These are phyloP conservation scores for Alternaria rosae DNA, from an alignment of 2,329 filamentous ascomycete genomes.

Conservation along the genomic window DNA sequence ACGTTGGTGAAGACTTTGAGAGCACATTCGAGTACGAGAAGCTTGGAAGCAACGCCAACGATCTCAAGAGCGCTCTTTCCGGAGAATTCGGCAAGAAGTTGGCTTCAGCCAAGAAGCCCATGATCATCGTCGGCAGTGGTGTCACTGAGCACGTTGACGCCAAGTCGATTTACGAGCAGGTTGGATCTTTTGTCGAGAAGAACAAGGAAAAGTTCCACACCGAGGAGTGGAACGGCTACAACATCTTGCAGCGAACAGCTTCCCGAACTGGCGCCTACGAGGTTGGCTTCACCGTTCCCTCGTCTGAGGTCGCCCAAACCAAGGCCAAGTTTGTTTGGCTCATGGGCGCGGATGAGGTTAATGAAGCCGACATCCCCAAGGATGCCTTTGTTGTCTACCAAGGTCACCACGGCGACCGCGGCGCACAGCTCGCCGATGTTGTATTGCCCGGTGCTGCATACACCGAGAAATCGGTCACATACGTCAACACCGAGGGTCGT, in stretches of 20 bases:
- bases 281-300: slow-evolving; percentile 91
- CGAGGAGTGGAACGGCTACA: slow-evolving; percentile 95
- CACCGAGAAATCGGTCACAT: slow-evolving; percentile 95
- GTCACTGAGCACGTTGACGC: slow-evolving; percentile 90
- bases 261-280: slow-evolving; percentile 94
- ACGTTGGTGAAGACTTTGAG: slow-evolving; percentile 89
- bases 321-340: slow-evolving; percentile 97
- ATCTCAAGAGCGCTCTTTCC: slow-evolving; percentile 83
- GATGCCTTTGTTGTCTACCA: slow-evolving; percentile 98
- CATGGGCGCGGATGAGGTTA: slow-evolving; percentile 91
- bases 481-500: slow-evolving; percentile 96
- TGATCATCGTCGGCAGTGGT: slow-evolving; percentile 95
- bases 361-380: slow-evolving; percentile 86
- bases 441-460: slow-evolving; percentile 94
- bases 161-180: slow-evolving; percentile 89
- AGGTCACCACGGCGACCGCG: slow-evolving; percentile 94
- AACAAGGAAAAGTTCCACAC: slow-evolving; percentile 87
- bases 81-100: slow-evolving; percentile 95
- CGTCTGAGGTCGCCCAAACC: slow-evolving; percentile 78
- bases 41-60: slow-evolving; percentile 77
- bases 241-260: slow-evolving; percentile 91
- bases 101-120: slow-evolving; percentile 83
- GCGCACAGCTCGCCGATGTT: slow-evolving; percentile 91
- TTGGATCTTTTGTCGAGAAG: slow-evolving; percentile 92
- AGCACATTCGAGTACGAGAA: slow-evolving; percentile 97